phyloP scores from a whole-genome alignment of 140 eudicot species.

The Erigeron philadelphicus region DNA sequence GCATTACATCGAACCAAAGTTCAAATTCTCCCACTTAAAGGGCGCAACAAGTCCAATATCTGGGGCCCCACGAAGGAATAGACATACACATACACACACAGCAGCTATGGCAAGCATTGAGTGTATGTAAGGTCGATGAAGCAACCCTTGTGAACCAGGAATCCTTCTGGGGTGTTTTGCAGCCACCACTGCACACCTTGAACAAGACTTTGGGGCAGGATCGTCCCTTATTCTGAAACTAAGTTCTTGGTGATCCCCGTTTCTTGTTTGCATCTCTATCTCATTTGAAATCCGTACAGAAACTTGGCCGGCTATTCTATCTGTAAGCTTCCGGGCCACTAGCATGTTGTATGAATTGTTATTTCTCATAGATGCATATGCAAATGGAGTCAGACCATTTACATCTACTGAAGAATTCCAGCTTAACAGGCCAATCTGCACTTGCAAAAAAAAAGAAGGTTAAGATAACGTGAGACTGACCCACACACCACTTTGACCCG shows the following conservation, averaged over 20 bases:
- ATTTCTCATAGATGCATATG: conserved; percentile 69
- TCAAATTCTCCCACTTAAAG: conserved; percentile 75
- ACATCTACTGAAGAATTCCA: conserved; percentile 75
- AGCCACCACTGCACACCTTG: conserved; percentile 51
- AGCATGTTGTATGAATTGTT: conserved; percentile 64
- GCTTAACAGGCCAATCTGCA: conserved; percentile 62
- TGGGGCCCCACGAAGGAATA: conserved; percentile 74
- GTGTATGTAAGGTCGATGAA: conserved; percentile 77
- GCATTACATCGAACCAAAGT: conserved; percentile 53
- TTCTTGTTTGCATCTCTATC: conserved; percentile 40
- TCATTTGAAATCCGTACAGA: conserved; percentile 50
- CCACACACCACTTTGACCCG: too few species aligned
- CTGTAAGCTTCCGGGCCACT: conserved; percentile 65
- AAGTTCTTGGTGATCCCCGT: conserved; percentile 27
- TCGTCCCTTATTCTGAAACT: conserved; percentile 25
- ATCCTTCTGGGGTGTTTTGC: conserved; percentile 40
- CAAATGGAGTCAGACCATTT: conserved; percentile 69
- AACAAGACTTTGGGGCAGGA: conserved; percentile 40
- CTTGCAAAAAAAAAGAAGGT: neutral
- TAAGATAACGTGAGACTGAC: too few species aligned
- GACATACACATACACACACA: conserved; percentile 88
- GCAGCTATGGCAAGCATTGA: conserved; percentile 96
- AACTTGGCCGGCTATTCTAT: conserved; percentile 52
- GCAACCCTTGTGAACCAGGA: conserved; percentile 58
- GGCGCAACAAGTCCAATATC: conserved; percentile 59